phyloP scores from a whole-genome alignment of 306 rosid species.

The Geum urbanum region DNA sequence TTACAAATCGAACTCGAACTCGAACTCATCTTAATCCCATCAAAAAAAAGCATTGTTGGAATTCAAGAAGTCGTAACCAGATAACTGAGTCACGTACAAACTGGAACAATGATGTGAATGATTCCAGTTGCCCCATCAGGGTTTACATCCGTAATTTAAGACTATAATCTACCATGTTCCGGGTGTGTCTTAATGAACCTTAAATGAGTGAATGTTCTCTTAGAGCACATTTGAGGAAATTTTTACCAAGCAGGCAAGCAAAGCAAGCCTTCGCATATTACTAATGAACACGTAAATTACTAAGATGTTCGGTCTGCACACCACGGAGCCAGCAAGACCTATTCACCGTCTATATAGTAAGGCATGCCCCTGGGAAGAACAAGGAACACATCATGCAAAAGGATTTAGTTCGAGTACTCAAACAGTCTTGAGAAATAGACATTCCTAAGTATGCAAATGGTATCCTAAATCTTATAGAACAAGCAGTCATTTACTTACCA shows the following conservation, averaged over 20 bases:
- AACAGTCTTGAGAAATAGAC: background rate
- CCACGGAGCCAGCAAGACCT: conserved; percentile 7
- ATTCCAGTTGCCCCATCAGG: background rate
- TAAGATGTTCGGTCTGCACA: background rate
- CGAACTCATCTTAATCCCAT: background rate
- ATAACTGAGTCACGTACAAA: background rate
- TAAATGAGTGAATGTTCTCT: background rate
- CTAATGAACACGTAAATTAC: background rate
- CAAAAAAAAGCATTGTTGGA: background rate
- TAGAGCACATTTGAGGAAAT: background rate
- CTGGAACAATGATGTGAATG: background rate
- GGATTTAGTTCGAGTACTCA: background rate
- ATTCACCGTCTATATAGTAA: conserved; percentile 23
- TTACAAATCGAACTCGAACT: too few species aligned
- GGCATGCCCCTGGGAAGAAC: conserved; percentile 29
- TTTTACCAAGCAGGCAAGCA: background rate
- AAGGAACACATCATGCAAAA: background rate
- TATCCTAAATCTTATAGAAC: background rate
- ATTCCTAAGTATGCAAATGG: background rate
- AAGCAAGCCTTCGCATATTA: background rate
- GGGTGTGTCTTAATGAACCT: background rate
- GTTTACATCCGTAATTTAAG: background rate
- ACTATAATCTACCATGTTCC: background rate
- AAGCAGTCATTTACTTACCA: conserved; percentile 48
- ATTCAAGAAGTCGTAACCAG: background rate